These are phyloP conservation scores for Prunus padus DNA, from an alignment of 306 rosid species.

Conservation along the genomic window DNA sequence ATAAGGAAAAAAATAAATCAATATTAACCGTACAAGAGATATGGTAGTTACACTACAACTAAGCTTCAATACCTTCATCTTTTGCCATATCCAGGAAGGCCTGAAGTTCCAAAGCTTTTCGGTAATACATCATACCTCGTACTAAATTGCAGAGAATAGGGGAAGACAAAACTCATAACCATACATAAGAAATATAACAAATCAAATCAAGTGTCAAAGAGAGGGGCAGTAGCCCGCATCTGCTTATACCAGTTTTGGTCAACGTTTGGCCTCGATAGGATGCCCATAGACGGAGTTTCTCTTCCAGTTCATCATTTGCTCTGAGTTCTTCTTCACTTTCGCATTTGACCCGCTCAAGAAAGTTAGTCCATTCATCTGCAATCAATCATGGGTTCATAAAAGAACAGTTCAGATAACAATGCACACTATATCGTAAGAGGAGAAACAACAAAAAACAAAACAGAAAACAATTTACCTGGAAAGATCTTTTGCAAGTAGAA, in stretches of 20 bases:
- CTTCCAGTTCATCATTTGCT: slow-evolving; percentile 46
- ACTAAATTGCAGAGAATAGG: slow-evolving; percentile 42
- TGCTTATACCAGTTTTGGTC: slow-evolving; percentile 82
- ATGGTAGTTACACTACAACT: slow-evolving; percentile 10
- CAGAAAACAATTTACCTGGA: slow-evolving; percentile 61
- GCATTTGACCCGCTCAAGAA: slow-evolving; percentile 64
- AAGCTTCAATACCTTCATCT: slow-evolving; percentile 60
- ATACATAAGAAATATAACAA: slow-evolving; percentile 2
- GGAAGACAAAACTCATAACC: slow-evolving; percentile 8
- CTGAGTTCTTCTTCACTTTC: slow-evolving; percentile 54
- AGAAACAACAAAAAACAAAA: slow-evolving; percentile 23
- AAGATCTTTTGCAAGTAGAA: slow-evolving; percentile 92
- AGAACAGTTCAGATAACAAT: slow-evolving; percentile 15
- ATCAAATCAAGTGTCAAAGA: slow-evolving; percentile 21
- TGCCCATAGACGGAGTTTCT: slow-evolving; percentile 90
- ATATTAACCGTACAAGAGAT: slow-evolving; percentile 6
- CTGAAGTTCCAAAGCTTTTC: slow-evolving; percentile 93
- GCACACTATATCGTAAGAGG: slow-evolving; percentile 5
- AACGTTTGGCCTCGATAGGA: slow-evolving; percentile 94
- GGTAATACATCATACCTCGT: slow-evolving; percentile 97
- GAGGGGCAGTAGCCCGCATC: slow-evolving; percentile 6
- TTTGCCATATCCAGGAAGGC: slow-evolving; percentile 96
- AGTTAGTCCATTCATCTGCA: slow-evolving; percentile 92
- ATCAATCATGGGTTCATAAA: slow-evolving; percentile 24
- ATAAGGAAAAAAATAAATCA: slow-evolving; percentile 28